Base-by-base conservation (phyloP, 1,139 yeast genomes). In the Magnusiomyces fungicola region DNA sequence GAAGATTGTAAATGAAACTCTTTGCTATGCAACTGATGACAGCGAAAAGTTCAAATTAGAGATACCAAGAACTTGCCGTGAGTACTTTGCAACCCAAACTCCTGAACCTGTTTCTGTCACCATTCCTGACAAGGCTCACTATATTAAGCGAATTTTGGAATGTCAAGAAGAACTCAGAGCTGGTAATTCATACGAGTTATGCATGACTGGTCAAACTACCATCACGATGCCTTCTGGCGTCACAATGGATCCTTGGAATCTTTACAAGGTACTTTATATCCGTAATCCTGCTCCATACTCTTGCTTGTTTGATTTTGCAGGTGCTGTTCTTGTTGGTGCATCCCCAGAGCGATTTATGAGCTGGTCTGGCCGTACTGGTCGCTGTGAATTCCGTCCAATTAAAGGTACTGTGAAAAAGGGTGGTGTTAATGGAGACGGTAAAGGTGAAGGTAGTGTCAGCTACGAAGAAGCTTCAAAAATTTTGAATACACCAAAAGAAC, bases 241-340 rank as follows among this genome's bases (percentile, higher is more conserved):
- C 23, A 46, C 46, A 16, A 54, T 63, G 22, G 57, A 72, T 3
- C 75, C 95, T 0, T 92, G 97, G 97, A 79, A 78, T 24, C 72
- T 92, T 3, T 94, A 89, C 68, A 82, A 84, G 60, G 75, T 80
- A 1, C 70, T 92, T 47, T 79, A 87, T 0, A 64, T 69, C 24
- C 78, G 77, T 52, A 94, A 94, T 62, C 97, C 98, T 2, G 87
- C 97, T 0, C 98, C 99, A 1, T 90, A 85, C 63, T 82, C 96
- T 1, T 83, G 95, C 53, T 92, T 71, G 62, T 72, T 92, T 72
- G 76, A 80, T 46, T 84, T 90, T 58, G 88, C 82, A 57, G 68
- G 73, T 18, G 78, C 86, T 37, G 69, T 73, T 3, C 69, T 94
- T 39, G 74, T 92, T 3, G 88, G 96, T 1, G 83, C 97, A 0